Evolutionary conservation across 2,329 filamentous ascomycete species (phyloP), one percentile per base, ranked within the genome.

Genomic region (Fusarium buxicola): DNA sequence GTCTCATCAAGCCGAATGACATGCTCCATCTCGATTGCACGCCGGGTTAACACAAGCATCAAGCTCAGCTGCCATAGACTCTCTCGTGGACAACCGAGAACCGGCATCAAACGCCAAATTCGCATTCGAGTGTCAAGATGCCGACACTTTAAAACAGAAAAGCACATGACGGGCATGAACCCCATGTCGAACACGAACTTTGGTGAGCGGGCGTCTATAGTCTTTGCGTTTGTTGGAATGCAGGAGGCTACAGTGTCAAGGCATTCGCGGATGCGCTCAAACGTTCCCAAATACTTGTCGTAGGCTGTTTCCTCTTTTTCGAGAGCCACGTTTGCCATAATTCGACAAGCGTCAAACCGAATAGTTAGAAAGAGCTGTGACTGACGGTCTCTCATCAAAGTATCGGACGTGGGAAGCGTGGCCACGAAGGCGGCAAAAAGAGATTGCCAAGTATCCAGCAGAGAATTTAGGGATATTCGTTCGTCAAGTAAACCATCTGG

Each of bases 101-200:
- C 12, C 2, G 48, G 48, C 48, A 51, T 35, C 11, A 45, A 28
- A 2, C 48, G 48, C 38, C 48, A 45, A 7, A 51, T 27, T 4
- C 30, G 38, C 12, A 45, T 4, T 15, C 48, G 10, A 2, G 48
- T 51, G 3, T 44, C n/a, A 11, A 51, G 30, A 45, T 51, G 11
- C 7, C 48, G 28, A 9, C 48, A 51, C 10, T 51, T 51, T 7
- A 45, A 7, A 5, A 32, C 24, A 10, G 18, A 44, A n/a, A 51
- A 51, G 25, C 21, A 18, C 31, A 51, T 35, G 8, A 44, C 10
- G 9, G 48, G 48, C 38, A 44, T 51, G 7, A 44, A 51, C 1
- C 38, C 48, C 48, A 51, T 51, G n/a, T 51, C 39, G 32, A 51
- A 51, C 7, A 38, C 44, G 39, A 51, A 51, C 21, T 35, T 44